Percentiles rank a stretch among this genome's conserved stretches.
phyloP scores from a whole-genome alignment of 257 asterid genomes.

The Solanum pimpinellifolium region DNA sequence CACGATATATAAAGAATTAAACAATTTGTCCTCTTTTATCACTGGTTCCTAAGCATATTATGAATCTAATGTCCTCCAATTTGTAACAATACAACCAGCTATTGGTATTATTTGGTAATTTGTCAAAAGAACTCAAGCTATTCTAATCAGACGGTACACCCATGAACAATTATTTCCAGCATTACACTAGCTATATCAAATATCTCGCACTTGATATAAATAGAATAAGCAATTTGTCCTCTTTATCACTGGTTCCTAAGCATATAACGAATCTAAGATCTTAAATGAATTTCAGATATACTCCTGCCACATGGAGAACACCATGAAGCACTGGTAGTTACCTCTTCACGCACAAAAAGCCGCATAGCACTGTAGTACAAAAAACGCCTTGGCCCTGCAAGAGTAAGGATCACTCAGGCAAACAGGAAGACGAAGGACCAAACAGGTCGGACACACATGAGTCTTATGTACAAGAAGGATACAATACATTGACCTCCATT shows the following conservation, averaged over 20 bases:
- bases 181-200: background rate
- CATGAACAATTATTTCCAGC: background rate
- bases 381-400: conserved; percentile 67
- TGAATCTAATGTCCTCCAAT: background rate
- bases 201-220: background rate
- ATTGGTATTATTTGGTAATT: background rate
- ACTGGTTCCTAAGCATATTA: background rate
- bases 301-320: background rate
- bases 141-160: background rate
- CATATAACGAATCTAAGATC: background rate
- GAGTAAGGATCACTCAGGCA: conserved; percentile 12
- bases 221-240: background rate
- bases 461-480: background rate
- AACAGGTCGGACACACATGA: background rate
- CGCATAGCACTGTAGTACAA: conserved; percentile 58
- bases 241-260: background rate
- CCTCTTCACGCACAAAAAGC: conserved; percentile 65
- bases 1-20: background rate
- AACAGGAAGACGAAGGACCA: conserved; percentile 2
- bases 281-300: background rate
- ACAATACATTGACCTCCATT: background rate
- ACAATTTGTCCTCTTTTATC: background rate
- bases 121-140: background rate
- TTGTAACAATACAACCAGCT: background rate
- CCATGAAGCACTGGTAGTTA: conserved; percentile 7